Percentiles rank a stretch among this genome's conserved stretches.
phyloP scores from a whole-genome alignment of 208 protist species.

The Trypanosomatidae sp. region DNA sequence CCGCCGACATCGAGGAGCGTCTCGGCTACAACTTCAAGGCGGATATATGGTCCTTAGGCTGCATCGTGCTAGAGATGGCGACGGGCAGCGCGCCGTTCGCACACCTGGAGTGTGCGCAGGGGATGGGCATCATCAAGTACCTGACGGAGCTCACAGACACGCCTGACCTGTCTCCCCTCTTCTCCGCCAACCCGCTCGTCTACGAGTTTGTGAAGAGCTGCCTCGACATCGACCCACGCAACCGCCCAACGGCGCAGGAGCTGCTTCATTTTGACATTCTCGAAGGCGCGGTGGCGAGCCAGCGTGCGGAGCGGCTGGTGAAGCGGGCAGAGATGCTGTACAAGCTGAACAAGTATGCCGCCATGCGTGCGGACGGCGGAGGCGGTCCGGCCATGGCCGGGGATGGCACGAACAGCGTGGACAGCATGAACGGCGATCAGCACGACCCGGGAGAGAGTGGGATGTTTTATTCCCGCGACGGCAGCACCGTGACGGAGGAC shows the following conservation, averaged over 20 bases:
- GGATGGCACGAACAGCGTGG: not conserved
- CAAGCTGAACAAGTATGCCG: constrained; percentile 78
- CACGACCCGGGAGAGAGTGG: constrained; percentile 5
- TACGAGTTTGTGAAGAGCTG: constrained; percentile 81
- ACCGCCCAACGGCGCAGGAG: constrained; percentile 69
- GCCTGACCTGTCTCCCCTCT: constrained; percentile 75
- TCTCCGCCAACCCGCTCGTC: constrained; percentile 61
- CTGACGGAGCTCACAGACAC: constrained; percentile 71
- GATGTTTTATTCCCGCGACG: constrained; percentile 2
- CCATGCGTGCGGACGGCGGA: constrained; percentile 40
- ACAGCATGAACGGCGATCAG: constrained; percentile 5
- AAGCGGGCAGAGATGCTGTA: constrained; percentile 71
- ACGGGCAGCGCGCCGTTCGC: constrained; percentile 79
- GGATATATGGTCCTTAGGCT: constrained; percentile 91
- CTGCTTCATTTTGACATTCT: constrained; percentile 75
- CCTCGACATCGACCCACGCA: constrained; percentile 65
- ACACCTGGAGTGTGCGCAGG: constrained; percentile 62
- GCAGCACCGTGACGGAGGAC: constrained; percentile 9
- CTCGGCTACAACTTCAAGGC: constrained; percentile 86
- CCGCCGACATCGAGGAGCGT: constrained; percentile 43
- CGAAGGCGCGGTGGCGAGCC: constrained; percentile 53
- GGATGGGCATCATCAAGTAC: constrained; percentile 87
- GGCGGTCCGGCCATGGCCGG: not conserved
- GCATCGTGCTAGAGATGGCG: constrained; percentile 87
- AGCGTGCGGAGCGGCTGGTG: constrained; percentile 53